Evolutionary conservation across 352 stramenopile species (phyloP).

Genomic region (Phytophthora multivora): DNA sequence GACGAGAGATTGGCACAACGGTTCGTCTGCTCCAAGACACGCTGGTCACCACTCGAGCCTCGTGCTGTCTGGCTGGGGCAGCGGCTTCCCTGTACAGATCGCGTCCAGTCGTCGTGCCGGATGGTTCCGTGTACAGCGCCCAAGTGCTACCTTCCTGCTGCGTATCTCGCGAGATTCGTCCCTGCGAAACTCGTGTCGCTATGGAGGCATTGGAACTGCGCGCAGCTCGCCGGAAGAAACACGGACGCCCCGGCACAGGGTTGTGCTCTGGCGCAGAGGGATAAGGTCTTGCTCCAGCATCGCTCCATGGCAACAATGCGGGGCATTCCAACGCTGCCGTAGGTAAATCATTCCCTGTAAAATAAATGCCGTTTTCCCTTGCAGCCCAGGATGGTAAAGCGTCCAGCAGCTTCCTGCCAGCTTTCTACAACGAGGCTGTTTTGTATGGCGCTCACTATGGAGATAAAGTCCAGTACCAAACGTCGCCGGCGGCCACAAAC

Average conservation of each 20-base stretch:
- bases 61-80: background rate
- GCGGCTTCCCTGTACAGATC: constrained; percentile 6
- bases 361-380: constrained; percentile 1
- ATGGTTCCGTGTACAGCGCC: constrained; percentile 12
- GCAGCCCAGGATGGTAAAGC: constrained; percentile 16
- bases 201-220: background rate
- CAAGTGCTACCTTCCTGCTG: background rate
- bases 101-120: constrained; percentile 15
- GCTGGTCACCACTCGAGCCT: constrained; percentile 15
- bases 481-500: constrained; percentile 11
- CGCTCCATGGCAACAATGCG: constrained; percentile 7
- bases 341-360: too few relatives aligned
- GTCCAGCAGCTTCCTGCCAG: constrained; percentile 6
- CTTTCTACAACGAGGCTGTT: constrained; percentile 9
- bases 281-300: background rate
- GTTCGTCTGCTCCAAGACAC: constrained; percentile 14
- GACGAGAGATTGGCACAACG: constrained; percentile 21
- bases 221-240: background rate
- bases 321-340: constrained; percentile 5
- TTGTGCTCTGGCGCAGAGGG: constrained; percentile 6
- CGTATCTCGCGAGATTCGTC: constrained; percentile 15
- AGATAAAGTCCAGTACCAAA: constrained; percentile 6
- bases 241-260: constrained; percentile 1
- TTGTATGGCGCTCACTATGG: constrained; percentile 20
- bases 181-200: background rate